Conservation (phyloP, 768 basidiomycete genomes). For the Trichaptum fuscoviolaceum region DNA sequence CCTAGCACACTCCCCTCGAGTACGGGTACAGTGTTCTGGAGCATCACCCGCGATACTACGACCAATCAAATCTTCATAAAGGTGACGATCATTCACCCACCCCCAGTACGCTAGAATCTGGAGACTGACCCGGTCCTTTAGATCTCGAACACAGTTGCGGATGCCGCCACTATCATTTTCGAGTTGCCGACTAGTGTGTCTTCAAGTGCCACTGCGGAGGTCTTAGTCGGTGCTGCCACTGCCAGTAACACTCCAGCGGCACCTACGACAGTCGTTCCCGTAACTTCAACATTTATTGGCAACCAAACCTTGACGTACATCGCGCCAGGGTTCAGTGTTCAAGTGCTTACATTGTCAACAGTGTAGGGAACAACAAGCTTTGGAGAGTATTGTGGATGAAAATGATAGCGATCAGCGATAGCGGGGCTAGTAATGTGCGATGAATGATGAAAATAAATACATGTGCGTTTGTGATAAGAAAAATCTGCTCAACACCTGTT, state of each 20-base stretch:
- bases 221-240: constrained; percentile 44
- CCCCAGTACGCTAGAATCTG: too few relatives aligned
- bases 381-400: too few relatives aligned
- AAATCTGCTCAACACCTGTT: too few relatives aligned
- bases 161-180: constrained; percentile 42
- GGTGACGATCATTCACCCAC: constrained; percentile 25
- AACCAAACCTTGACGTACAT: constrained; percentile 49
- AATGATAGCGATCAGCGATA: too few relatives aligned
- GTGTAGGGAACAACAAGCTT: too few relatives aligned
- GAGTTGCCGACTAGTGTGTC: constrained; percentile 51
- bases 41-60: constrained; percentile 35
- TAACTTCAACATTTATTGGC: constrained; percentile 38
- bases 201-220: constrained; percentile 37
- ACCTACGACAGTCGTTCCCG: constrained; percentile 44
- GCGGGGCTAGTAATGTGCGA: too few relatives aligned
- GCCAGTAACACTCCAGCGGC: constrained; percentile 51
- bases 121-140: constrained; percentile 16
- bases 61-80: constrained; percentile 51
- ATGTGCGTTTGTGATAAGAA: too few relatives aligned
- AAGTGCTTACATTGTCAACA: constrained; percentile 26
- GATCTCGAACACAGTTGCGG: constrained; percentile 48
- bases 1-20: constrained; percentile 52
- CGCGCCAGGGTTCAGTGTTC: constrained; percentile 44
- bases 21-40: constrained; percentile 55
- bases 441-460: too few relatives aligned